These are phyloP conservation scores for Chimonanthus praecox DNA, from an alignment of 164 flowering plant genomes.

Conservation along the genomic window DNA sequence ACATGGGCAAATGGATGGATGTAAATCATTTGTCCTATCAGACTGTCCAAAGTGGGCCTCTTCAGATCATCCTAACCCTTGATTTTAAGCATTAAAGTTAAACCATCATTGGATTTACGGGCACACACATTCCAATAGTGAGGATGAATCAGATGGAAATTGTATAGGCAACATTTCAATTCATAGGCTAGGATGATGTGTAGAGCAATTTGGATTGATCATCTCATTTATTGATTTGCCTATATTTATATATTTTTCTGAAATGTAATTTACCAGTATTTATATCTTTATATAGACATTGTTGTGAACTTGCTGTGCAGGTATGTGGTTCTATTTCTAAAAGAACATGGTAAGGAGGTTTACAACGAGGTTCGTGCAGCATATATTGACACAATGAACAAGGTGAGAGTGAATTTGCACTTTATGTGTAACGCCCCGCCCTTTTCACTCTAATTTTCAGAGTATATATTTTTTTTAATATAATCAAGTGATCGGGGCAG, in stretches of 20 bases:
- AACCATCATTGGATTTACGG: background rate
- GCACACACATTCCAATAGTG: background rate
- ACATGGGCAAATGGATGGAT: too few species aligned
- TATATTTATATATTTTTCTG: background rate
- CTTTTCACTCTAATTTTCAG: too few species aligned
- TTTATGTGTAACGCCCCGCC: too few species aligned
- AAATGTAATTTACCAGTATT: background rate
- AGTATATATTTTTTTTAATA: too few species aligned
- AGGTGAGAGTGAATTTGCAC: conserved; percentile 30
- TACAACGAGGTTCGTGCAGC: conserved; percentile 84
- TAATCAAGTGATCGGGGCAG: too few species aligned
- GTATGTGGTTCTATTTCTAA: conserved; percentile 76
- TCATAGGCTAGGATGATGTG: background rate
- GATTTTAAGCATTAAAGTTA: too few species aligned
- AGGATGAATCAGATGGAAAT: background rate
- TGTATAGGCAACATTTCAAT: background rate
- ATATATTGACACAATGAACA: conserved; percentile 96
- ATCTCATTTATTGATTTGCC: background rate
- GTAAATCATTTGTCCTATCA: too few species aligned
- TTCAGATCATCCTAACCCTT: too few species aligned
- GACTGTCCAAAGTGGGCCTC: too few species aligned
- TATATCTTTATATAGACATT: background rate
- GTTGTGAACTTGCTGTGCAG: conserved; percentile 27
- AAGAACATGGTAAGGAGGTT: conserved; percentile 89
- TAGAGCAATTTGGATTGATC: background rate